Evolutionary conservation across 2,329 filamentous ascomycete genomes (phyloP), one percentile per base, ranked within the genome.

Genomic region (Colletotrichum zoysiae): DNA sequence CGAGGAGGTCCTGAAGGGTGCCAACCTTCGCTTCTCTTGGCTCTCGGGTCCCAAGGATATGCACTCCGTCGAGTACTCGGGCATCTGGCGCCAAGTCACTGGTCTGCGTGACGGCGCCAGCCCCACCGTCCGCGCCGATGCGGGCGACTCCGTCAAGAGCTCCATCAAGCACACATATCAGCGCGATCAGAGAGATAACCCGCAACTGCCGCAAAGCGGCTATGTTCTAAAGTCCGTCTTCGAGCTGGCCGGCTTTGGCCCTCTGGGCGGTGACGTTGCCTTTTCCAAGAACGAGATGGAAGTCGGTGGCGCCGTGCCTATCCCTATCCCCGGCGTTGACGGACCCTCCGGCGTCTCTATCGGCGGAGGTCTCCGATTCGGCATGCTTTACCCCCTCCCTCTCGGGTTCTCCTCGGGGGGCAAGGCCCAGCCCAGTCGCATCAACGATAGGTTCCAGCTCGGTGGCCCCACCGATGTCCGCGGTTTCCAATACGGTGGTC

Each of bases 371-470:
- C 84, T 98, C 67, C 89, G 95, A 63, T 89, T 93, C 26, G 96
- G 96, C 46, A 80, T 97, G 60, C 86, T 99, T 11, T 97, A 92
- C 79, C 96, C 96, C 1, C 85, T 99, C 20, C 88, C 93, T 1
- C 83, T 92, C 9, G 90, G 90, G 8, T 89, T 86, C 76, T 76
- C 86, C 62, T 76, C 86, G 64, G 77, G 82, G 23, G 84, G 84
- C 60, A 83, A 84, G 26, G 87, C 91, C 0, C 85, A 88, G 33
- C 89, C 92, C 5, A 97, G 93, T 75, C 90, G 94, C 40, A 88
- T 98, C 78, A 98, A 97, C 79, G 96, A 99, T 81, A 94, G 96
- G 56, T 99, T 99, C 84, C 91, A 95, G 78, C 92, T 99, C 42
- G 96, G 96, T 55, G 96, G 96, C 0, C 95, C 96, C 4, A 97